Evolutionary conservation across 805 yeast genomes (phyloP), one percentile per base, ranked within the genome.

Genomic region (Ogataea trehalophila): DNA sequence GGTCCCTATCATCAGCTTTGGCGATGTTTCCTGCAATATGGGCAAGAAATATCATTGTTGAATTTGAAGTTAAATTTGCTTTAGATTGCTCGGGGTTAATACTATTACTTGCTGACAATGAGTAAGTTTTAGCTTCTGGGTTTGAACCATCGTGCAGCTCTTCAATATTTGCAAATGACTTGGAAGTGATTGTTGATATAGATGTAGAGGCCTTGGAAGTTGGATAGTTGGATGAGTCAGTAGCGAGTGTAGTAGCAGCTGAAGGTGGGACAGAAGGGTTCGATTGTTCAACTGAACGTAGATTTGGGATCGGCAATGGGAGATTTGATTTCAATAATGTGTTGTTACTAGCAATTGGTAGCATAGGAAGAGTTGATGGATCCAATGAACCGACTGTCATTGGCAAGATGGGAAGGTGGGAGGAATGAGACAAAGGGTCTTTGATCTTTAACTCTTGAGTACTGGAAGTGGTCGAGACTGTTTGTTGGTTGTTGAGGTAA

Each of bases 1-100:
- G 68, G 57, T 83, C 87, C 52, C 86, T 68, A 52, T 75, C 81
- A 57, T 81, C 88, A 3, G 85, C 83, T 49, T 76, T 72, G 4
- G 90, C 87, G 17, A 84, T 81, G 11, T 84, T 77, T 0, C 90
- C 92, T 0, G 92, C 94, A 0, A 90, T 87, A 53, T 82, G 81
- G 6, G 94, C 92, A 20, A 86, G 62, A 60, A 81, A 86, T 29
- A 80, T 83, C 51, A 86, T 68, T 0, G 92, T 87, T 7, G 86
- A 56, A 42, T 65, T 58, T 22, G 54, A 53, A 9, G 58, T 56
- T 15, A 57, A 15, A 26, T 39, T 39, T 3, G 34, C 31, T 35
- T 33, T 45, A 33, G 45, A 47, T 33, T 52, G 54, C 11, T 48
- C 45, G n/a, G 52, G 43, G 11, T 35, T 35, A 8, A 37, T 20